Evolutionary conservation across 2,329 filamentous ascomycete genomes (phyloP).

Genomic region (Neodidymelliopsis sp.): DNA sequence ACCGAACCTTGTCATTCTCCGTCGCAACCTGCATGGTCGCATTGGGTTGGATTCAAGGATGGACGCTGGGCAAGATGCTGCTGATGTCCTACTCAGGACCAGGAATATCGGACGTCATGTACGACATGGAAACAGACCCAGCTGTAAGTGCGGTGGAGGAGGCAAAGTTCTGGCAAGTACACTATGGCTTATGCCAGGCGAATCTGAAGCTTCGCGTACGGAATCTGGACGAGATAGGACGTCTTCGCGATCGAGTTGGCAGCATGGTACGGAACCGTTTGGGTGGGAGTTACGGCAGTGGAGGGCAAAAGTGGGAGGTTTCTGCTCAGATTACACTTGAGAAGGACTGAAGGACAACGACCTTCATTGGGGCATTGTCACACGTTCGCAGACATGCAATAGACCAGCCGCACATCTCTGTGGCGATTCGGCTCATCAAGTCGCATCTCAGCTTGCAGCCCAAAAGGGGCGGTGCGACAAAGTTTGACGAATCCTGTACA

Average conservation of each 20-base stretch:
- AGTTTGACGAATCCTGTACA: conserved; percentile 12
- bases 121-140: conserved; percentile 83
- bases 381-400: conserved; percentile 23
- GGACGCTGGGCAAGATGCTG: conserved; percentile 89
- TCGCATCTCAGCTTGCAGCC: conserved; percentile 27
- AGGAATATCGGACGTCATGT: conserved; percentile 75
- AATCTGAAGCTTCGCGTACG: conserved; percentile 81
- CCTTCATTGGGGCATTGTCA: conserved; percentile 23
- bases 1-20: conserved; percentile 79
- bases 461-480: conserved; percentile 24
- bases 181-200: conserved; percentile 96
- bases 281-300: conserved; percentile 85
- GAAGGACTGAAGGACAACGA: conserved; percentile 45
- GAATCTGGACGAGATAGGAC: conserved; percentile 70
- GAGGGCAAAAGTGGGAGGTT: conserved; percentile 89
- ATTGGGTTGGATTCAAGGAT: conserved; percentile 82
- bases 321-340: conserved; percentile 78
- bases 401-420: conserved; percentile 25
- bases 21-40: conserved; percentile 90
- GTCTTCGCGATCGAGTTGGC: conserved; percentile 77
- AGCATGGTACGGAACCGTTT: conserved; percentile 84
- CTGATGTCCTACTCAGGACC: conserved; percentile 82
- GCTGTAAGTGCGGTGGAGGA: conserved; percentile 81
- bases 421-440: conserved; percentile 32
- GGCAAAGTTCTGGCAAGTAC: conserved; percentile 97